A percentile compares a stretch with the other conserved stretches of the same genome.
Conservation (phyloP, 768 basidiomycete species). For the Serendipita sp. region DNA sequence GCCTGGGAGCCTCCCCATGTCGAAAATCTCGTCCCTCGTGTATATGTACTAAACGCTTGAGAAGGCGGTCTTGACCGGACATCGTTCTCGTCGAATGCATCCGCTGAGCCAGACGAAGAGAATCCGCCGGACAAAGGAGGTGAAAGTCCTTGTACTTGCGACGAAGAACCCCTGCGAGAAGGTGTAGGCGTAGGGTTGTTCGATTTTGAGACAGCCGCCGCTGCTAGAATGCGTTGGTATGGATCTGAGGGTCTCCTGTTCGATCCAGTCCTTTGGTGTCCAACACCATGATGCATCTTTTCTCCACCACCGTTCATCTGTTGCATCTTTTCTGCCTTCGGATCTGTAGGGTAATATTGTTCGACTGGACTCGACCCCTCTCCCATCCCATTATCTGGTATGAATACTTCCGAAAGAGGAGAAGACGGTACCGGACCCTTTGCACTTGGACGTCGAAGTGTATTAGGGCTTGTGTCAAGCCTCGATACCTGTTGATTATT, state of each 20-base stretch:
- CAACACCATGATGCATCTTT: neutral
- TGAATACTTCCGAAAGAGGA: neutral
- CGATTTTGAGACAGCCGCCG: neutral
- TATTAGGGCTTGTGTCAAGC: neutral
- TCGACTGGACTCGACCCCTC: neutral
- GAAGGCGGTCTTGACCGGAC: neutral
- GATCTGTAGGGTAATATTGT: neutral
- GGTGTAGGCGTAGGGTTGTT: neutral
- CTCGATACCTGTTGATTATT: neutral
- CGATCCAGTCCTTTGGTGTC: neutral
- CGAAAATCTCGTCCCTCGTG: neutral
- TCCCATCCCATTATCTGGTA: neutral
- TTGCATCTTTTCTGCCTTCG: too few relatives aligned
- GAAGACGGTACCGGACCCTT: neutral
- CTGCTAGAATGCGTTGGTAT: neutral
- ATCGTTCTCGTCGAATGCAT: neutral
- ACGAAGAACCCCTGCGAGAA: neutral
- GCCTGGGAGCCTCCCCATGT: neutral
- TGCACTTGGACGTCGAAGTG: neutral
- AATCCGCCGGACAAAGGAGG: neutral
- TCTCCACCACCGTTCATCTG: neutral
- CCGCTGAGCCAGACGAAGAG: neutral
- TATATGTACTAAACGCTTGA: conserved; percentile 3
- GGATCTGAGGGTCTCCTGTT: neutral
- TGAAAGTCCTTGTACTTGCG: neutral